phyloP scores from a whole-genome alignment of 163 green algal species.

The Botryococcus braunii region DNA sequence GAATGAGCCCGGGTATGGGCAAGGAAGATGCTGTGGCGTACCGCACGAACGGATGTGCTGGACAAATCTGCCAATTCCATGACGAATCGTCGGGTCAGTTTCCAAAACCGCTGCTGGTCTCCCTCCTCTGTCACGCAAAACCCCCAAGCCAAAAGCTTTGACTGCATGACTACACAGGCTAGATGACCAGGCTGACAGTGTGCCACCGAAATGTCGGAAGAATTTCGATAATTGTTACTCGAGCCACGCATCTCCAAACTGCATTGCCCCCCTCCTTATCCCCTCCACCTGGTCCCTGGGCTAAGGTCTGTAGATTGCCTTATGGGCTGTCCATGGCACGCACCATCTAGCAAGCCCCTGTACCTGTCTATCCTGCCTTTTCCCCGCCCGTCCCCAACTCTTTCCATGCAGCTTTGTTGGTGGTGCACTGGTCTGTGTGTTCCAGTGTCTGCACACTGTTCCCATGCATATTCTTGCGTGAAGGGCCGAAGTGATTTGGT shows the following conservation, averaged over 20 bases:
- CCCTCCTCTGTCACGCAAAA: conserved; percentile 56
- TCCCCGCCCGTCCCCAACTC: too few relatives aligned
- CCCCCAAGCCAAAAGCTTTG: conserved; percentile 1
- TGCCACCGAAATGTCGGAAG: not conserved
- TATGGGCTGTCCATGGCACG: too few relatives aligned
- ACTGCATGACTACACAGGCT: not conserved
- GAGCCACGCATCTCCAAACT: too few relatives aligned
- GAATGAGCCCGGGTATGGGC: too few relatives aligned
- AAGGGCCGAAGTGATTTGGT: not conserved
- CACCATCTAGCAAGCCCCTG: too few relatives aligned
- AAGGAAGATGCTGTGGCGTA: too few relatives aligned
- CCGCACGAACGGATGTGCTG: too few relatives aligned
- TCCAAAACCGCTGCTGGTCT: conserved; percentile 84
- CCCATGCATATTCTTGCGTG: not conserved
- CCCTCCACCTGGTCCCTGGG: too few relatives aligned
- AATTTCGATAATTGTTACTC: too few relatives aligned
- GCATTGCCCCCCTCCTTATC: too few relatives aligned
- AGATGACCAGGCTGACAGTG: not conserved
- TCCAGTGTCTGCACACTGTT: not conserved
- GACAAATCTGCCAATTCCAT: conserved; percentile 45
- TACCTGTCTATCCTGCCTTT: too few relatives aligned
- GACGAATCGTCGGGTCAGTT: conserved; percentile 74
- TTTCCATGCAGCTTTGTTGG: not conserved
- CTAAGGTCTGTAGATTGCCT: too few relatives aligned
- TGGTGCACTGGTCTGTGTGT: not conserved